These are phyloP conservation scores for Closterium sp. DNA, from an alignment of 139 green algal species.

Conservation along the genomic window DNA sequence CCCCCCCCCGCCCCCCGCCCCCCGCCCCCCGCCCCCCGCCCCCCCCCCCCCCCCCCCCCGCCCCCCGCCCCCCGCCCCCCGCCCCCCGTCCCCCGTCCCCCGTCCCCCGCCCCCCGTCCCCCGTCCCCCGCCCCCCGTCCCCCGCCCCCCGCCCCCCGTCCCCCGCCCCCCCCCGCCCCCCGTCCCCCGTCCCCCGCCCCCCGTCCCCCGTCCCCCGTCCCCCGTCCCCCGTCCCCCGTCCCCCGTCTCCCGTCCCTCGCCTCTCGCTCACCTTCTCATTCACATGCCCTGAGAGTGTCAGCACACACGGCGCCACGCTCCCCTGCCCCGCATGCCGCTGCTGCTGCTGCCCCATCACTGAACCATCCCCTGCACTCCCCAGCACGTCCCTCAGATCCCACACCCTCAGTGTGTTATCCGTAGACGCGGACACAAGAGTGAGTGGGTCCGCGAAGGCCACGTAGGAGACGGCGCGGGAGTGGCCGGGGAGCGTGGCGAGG, in stretches of 20 bases:
- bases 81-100: too few relatives aligned
- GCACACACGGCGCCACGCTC: background rate
- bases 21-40: background rate
- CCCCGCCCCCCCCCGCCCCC: too few relatives aligned
- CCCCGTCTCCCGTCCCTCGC: background rate
- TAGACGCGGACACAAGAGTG: conserved; percentile 54
- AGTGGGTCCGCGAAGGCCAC: conserved; percentile 41
- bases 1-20: background rate
- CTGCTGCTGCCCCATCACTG: background rate
- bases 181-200: too few relatives aligned
- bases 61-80: too few relatives aligned
- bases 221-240: too few relatives aligned
- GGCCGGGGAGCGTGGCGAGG: conserved; percentile 57
- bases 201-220: conserved; percentile 37
- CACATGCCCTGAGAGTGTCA: conserved; percentile 66
- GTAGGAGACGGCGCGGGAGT: conserved; percentile 74
- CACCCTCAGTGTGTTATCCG: conserved; percentile 57
- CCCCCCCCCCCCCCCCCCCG: too few relatives aligned
- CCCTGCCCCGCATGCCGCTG: background rate
- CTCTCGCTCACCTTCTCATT: conserved; percentile 69
- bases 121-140: too few relatives aligned
- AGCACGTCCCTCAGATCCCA: conserved; percentile 50
- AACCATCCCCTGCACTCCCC: background rate
- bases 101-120: too few relatives aligned
- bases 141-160: too few relatives aligned